Evolutionary conservation across 2,329 filamentous ascomycete species (phyloP), one percentile per base, ranked within the genome.

Genomic region (Penicillium sp.): DNA sequence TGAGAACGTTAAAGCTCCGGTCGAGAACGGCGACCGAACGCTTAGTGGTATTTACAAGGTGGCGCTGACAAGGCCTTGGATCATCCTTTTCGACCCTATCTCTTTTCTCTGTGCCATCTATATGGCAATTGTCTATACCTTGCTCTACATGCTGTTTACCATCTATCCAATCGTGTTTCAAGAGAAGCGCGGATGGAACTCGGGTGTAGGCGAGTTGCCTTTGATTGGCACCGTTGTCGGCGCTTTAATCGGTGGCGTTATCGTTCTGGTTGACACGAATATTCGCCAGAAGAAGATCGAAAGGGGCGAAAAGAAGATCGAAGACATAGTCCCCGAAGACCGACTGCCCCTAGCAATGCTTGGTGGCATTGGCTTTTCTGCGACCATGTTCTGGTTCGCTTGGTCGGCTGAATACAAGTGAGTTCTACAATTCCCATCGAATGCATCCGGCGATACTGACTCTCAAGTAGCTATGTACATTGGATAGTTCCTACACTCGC

Each of bases 91-190:
- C 54, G 80, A 82, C 54, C 66, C 79, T 0, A 82, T 82, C 33
- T 80, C 77, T 0, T 71, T 81, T 45, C 66, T 79, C 3, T 74
- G 74, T 49, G 79, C 80, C 13, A 63, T 82, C 27, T 83, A 82
- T 58, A 70, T 81, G 60, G 73, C 75, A 1, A 71, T 82, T 10
- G 77, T 82, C 0, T 83, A 82, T 53, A 82, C 79, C 76, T 14
- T 58, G 45, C 1, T 83, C 79, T 57, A 82, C 64, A 83, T 84
- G 80, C 73, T 84, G 10, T 83, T 84, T 65, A 77, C 71, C 20
- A 82, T 82, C 50, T 83, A 83, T 48, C 79, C 80, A 3, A 79
- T 81, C 35, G 76, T 82, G 5, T 63, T 63, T 41, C 76, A 81
- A 55, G 64, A 79, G 43, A 73, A 67, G 56, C 73, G 79, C 2